Evolutionary conservation across 129 eudicot genomes (phyloP).

Genomic region (Flaveria brownii): DNA sequence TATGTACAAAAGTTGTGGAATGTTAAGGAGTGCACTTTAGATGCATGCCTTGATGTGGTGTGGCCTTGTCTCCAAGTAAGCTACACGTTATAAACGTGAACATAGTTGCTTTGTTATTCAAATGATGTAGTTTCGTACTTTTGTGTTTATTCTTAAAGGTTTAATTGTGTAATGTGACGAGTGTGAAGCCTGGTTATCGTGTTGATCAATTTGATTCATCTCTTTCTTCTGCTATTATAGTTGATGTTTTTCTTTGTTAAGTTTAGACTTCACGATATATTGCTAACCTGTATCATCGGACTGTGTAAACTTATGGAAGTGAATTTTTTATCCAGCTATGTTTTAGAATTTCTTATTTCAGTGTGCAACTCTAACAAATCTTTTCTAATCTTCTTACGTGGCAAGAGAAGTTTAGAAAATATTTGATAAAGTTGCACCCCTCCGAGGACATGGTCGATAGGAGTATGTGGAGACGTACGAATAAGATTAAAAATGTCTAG

Average conservation of each 20-base stretch:
- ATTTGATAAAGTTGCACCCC: no score
- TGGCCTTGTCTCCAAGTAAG: constrained; percentile 2
- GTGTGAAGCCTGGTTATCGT: neutral
- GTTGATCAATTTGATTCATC: neutral
- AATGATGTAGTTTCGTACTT: neutral
- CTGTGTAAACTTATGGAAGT: neutral
- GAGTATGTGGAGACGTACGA: no score
- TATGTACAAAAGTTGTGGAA: constrained; percentile 15
- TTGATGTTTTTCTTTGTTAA: neutral
- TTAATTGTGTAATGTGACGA: neutral
- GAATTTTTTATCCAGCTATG: neutral
- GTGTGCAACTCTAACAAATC: no score
- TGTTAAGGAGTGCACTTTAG: neutral
- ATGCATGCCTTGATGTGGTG: neutral
- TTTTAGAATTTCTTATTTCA: neutral
- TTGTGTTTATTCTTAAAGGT: neutral
- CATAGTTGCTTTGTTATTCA: neutral
- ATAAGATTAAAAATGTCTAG: no score
- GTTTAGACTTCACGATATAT: neutral
- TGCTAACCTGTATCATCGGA: neutral
- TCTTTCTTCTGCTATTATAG: neutral
- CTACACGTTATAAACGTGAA: neutral
- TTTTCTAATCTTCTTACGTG: no score
- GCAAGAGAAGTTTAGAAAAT: no score
- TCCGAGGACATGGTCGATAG: no score